Evolutionary conservation across 1,139 yeast species (phyloP).

Genomic region (Saccharomycopsis crataegensis): DNA sequence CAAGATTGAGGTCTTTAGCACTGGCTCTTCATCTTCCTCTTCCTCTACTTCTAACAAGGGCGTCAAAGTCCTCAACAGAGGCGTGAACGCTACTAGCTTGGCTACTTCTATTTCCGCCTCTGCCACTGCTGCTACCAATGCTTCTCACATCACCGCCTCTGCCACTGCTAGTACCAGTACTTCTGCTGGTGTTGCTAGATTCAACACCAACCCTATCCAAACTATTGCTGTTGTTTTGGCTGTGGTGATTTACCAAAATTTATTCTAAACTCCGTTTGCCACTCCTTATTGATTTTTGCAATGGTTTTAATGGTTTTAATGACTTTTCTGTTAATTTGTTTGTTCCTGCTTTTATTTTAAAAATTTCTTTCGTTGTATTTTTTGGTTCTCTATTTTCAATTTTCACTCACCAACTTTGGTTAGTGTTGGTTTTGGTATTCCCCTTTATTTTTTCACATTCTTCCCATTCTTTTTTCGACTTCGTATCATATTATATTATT

Average conservation of each 20-base stretch:
- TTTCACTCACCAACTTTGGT: not conserved
- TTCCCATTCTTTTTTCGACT: not conserved
- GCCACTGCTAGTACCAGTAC: slow-evolving; percentile 16
- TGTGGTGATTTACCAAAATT: not conserved
- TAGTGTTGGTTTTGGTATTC: not conserved
- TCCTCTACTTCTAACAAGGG: slow-evolving; percentile 5
- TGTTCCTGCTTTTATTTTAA: not conserved
- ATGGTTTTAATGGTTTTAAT: not conserved
- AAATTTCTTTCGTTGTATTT: not conserved
- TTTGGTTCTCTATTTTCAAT: not conserved
- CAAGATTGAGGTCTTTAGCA: slow-evolving; percentile 60
- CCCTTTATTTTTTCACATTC: not conserved
- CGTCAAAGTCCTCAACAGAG: not conserved
- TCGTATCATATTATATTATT: too few species aligned
- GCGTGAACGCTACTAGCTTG: slow-evolving; percentile 8
- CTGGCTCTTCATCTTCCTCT: slow-evolving; percentile 20
- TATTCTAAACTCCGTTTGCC: not conserved
- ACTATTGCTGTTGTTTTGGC: slow-evolving; percentile 1
- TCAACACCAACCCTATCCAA: not conserved
- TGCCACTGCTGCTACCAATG: slow-evolving; percentile 4
- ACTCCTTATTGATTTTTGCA: not conserved
- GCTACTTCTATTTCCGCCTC: slow-evolving; percentile 6
- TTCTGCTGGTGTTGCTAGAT: slow-evolving; percentile 4
- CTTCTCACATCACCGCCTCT: slow-evolving; percentile 16
- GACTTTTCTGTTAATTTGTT: not conserved